Evolutionary conservation across 768 basidiomycete genomes (phyloP), one percentile per base, ranked within the genome.

Genomic region (Boletus subparvulus): DNA sequence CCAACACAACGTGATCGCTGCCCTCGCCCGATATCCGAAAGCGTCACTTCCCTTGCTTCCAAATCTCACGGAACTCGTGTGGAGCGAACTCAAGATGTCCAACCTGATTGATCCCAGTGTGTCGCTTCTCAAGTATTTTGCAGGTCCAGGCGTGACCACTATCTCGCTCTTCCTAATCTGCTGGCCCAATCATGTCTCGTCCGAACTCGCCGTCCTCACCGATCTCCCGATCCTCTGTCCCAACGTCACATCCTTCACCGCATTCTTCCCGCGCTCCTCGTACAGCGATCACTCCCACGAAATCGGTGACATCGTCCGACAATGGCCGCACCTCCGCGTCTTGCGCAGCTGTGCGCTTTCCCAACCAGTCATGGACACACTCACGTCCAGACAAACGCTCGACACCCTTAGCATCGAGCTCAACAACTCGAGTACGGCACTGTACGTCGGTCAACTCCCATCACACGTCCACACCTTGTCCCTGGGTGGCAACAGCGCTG

Each of bases 41-140:
- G 56, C 63, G 0, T 51, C 65, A 0, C 42, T 61, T 7, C 65
- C 69, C 0, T 35, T 71, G 8, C 66, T 70, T 24, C 69, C 69
- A 6, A 70, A 66, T 16, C 61, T 72, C 21, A 65, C 41, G 0
- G 56, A 62, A 26, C 56, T 70, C 28, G 44, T 61, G 30, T 72
- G 70, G 69, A 60, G 62, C 47, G 59, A 62, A 55, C 58, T 66
- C 21, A 60, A 62, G 36, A 66, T 64, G 66, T 61, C 59, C 4
- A 63, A 64, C 35, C 36, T 63, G 4, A 61, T 59, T 12, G 52
- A 67, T 45, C 65, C 67, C 4, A 59, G 61, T 28, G 55, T 69
- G 10, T 67, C 65, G 1, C 66, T 69, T 5, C 62, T 69, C 36
- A 56, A 52, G 39, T 56, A 69, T n/a, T 70, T 72, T 48, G 64